These are phyloP conservation scores for Talaromyces funiculosus DNA, from an alignment of 2,329 filamentous ascomycete species.

Conservation along the genomic window DNA sequence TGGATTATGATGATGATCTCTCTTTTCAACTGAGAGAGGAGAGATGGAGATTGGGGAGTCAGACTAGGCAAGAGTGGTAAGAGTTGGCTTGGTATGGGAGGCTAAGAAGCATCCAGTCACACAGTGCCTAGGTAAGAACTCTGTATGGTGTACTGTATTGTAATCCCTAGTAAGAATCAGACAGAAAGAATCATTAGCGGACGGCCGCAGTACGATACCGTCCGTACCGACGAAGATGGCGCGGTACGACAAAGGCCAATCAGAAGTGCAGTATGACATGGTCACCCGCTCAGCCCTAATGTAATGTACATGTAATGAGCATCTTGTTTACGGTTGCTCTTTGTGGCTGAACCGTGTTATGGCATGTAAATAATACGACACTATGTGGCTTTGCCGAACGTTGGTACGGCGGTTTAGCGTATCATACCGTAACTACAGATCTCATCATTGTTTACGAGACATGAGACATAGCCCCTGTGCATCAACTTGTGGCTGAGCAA, in stretches of 20 bases:
- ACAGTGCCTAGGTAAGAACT: neutral
- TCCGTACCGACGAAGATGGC: neutral
- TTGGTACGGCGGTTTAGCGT: neutral
- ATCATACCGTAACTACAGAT: neutral
- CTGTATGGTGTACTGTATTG: neutral
- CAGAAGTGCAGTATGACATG: neutral
- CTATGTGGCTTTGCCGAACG: neutral
- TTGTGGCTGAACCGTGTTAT: neutral
- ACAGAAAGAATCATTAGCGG: neutral
- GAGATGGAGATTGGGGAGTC: constrained; percentile 13
- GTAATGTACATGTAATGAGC: neutral
- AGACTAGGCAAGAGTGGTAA: constrained; percentile 7
- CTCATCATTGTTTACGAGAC: neutral
- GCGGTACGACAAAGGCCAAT: neutral
- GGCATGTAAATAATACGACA: neutral
- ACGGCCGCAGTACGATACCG: neutral
- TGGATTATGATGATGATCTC: neutral
- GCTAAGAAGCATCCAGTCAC: neutral
- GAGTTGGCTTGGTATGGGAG: neutral
- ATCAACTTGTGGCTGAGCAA: constrained; percentile 6
- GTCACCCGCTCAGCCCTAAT: constrained; percentile 2
- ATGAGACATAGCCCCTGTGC: neutral
- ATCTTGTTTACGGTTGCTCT: neutral
- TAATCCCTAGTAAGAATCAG: neutral
- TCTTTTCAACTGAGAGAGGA: constrained; percentile 8